phyloP scores from a whole-genome alignment of 177 flowering plant species.

The Vitis hybrid region DNA sequence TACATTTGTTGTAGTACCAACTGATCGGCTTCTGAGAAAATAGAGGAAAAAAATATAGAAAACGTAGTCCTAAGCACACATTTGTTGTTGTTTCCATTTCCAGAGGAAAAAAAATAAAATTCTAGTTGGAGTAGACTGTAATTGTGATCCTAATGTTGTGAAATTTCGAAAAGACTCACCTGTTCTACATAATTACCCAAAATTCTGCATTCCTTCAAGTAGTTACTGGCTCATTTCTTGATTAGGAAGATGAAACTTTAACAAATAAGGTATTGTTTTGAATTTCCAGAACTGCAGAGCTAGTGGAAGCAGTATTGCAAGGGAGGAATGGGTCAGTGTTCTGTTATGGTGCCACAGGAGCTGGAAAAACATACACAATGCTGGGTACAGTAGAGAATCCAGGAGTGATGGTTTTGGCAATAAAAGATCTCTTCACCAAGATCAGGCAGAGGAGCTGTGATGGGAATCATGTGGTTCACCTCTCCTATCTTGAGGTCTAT shows the following conservation, averaged over 20 bases:
- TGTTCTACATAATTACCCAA: not conserved
- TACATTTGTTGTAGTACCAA: no score
- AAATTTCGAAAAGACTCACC: no score
- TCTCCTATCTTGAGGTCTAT: conserved; percentile 93
- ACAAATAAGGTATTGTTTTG: conserved; percentile 1
- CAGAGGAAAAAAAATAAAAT: no score
- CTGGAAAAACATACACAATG: conserved; percentile 97
- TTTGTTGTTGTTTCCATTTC: no score
- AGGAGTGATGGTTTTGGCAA: conserved; percentile 96
- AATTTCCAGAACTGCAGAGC: conserved; percentile 75
- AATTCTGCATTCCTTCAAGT: not conserved
- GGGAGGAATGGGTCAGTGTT: conserved; percentile 94
- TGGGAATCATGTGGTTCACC: conserved; percentile 88
- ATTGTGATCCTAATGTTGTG: no score
- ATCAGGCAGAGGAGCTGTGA: conserved; percentile 82
- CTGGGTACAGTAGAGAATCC: conserved; percentile 87
- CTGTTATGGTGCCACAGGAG: conserved; percentile 97
- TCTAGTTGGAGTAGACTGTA: no score
- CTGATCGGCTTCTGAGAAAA: no score
- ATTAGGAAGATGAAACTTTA: not conserved
- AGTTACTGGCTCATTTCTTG: not conserved
- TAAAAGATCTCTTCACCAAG: conserved; percentile 80
- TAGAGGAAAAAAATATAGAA: no score
- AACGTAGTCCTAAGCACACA: no score
- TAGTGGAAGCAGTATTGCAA: conserved; percentile 83